Evolutionary conservation across 306 rosid species (phyloP), one percentile per base, ranked within the genome.

Genomic region (Dalbergia cochinchinensis): DNA sequence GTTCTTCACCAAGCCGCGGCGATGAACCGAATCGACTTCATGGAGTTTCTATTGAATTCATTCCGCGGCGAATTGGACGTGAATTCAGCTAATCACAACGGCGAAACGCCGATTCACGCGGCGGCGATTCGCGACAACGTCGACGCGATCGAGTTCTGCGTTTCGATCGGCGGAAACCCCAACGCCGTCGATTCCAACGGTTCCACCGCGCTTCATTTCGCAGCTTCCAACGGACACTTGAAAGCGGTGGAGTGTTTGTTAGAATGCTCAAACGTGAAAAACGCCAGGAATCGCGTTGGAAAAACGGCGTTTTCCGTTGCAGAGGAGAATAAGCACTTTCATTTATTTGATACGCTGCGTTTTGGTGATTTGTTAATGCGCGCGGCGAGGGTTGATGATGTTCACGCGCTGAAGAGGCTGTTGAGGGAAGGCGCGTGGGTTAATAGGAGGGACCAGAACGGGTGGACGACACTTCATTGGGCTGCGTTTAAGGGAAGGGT

Each of bases 391-490:
- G 42, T 79, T 0, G 98, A 86, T 44, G 93, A 95, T 59, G 86
- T 84, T 13, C 83, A 80, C 33, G 88, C 81, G 6, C n/a, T 92
- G 51, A 91, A 82, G 90, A 85, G 79, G 59, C 83, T 86, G 75
- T 69, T 95, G 0, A 89, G 78, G 11, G 88, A 87, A 76, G 97
- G 97, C 4, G 94, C 92, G 0, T 47, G 61, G 4, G 89, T 92
- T 74, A 86, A 89, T 41, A 84, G 82, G 8, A 91, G 74, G 73
- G 99, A 95, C 57, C 96, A 91, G 84, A 89, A 91, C 42, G 97
- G 99, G 22, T 95, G 99, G 99, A 92, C 87, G 4, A 86, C 99
- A 5, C 53, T 95, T 39, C 98, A 95, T 65, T 86, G 98, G 83
- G 99, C 98, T 4, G 89, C 99, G 0, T 92, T 95, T 73, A 95